Evolutionary conservation across 345 rosid species (phyloP).

Genomic region (Lepidium didymum): DNA sequence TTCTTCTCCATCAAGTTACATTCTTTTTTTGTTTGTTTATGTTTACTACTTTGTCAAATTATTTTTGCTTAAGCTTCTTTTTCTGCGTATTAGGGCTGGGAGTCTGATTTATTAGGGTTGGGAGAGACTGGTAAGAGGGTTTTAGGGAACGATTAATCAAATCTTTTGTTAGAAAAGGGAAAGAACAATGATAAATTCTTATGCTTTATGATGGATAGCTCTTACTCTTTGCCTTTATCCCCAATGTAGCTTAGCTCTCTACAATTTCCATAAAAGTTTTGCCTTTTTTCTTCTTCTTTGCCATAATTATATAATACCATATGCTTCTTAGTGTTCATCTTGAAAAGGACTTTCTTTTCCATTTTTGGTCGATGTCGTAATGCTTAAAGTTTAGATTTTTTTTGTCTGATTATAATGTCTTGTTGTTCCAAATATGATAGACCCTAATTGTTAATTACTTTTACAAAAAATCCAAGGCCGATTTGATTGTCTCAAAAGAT

Average conservation of each 20-base stretch:
- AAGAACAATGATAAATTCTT: slow-evolving; percentile 4
- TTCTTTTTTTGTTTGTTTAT: not conserved
- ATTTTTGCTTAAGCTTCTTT: slow-evolving; percentile 16
- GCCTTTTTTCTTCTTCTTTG: not conserved
- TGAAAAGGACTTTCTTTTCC: not conserved
- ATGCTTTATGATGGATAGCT: slow-evolving; percentile 4
- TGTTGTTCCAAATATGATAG: too few species aligned
- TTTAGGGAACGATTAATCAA: not conserved
- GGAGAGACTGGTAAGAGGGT: not conserved
- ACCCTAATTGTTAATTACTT: too few species aligned
- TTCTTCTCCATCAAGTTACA: not conserved
- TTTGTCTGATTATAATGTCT: too few species aligned
- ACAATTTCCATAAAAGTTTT: not conserved
- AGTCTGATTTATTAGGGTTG: slow-evolving; percentile 7
- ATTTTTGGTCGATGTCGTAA: not conserved
- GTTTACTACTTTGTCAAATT: slow-evolving; percentile 5
- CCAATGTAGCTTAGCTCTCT: not conserved
- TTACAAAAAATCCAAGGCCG: too few species aligned
- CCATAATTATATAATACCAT: not conserved
- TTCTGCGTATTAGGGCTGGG: not conserved
- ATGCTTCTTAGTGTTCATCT: slow-evolving; percentile 1
- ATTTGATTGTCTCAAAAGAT: too few species aligned
- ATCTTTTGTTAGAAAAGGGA: slow-evolving; percentile 1
- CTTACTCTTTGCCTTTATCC: not conserved
- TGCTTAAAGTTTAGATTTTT: not conserved